Evolutionary conservation across 2,329 filamentous ascomycete species (phyloP), one percentile per base, ranked within the genome.

Genomic region (Chalaropsis ovoidea): DNA sequence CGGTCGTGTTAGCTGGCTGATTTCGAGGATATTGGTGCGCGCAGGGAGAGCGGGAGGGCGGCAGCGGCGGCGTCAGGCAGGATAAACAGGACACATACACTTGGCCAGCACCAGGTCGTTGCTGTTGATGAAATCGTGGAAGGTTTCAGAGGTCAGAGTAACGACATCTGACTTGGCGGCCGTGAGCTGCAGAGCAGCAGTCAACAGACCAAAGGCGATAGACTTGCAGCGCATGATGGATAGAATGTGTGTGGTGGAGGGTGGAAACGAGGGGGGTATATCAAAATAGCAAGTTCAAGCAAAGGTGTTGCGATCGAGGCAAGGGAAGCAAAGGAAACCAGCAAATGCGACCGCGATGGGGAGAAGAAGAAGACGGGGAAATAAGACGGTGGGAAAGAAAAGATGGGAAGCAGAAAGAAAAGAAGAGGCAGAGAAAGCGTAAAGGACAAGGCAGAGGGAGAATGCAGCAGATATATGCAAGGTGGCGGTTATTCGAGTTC

Each of bases 21-120:
- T 15, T 4, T 15, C 42, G 8, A 3, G 43, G 15, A 19, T 19
- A 47, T 19, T 5, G 43, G 13, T 19, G n/a, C 43, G 15, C 43
- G 15, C 6, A 3, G 35, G 8, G 1, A 39, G 35, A 39, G 35
- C 35, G 8, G 35, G 5, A 39, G 43, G 15, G 11, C 43, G 43
- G 15, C 43, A 24, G 27, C 31, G 31, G 31, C 31, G 41, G 47
- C 8, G 35, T 39, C 8, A 10, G 35, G 8, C 35, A 54, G 41
- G 22, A 8, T 10, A 35, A 27, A 52, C 31, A 47, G 19, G 27
- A 35, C 49, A 79, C 88, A 78, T 81, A 93, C 89, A 99, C 80
- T 99, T 92, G 72, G 91, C 91, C 69, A 99, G 86, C 65, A 96
- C 93, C 67, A 99, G 83, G 72, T 90, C 86, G 76, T 97, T 88